Evolutionary conservation across 2,329 filamentous ascomycete species (phyloP), one percentile per base, ranked within the genome.

Genomic region (Verticillium alfalfae): DNA sequence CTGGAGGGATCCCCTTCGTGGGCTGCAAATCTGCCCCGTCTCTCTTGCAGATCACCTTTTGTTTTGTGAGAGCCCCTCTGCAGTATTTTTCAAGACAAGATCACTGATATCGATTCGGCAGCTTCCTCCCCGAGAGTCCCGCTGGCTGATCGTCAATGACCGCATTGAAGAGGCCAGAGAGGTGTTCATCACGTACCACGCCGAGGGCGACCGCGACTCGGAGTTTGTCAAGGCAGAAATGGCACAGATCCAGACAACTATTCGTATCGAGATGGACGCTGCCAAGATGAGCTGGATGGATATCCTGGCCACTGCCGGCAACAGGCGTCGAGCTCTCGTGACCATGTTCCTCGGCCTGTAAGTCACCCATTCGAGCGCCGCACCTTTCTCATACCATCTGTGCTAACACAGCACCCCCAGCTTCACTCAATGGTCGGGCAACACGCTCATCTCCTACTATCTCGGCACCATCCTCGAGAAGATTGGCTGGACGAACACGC

Each of bases 161-260:
- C 68, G 70, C 5, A 58, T 58, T 15, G 73, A 75, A 18, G 73
- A 76, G 45, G 73, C 73, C 1, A 66, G 68, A 2, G 67, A 64
- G 0, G 60, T 75, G n/a, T 68, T 75, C 12, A 62, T 70, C 59
- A 75, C 74, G 62, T 82, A 81, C 67, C 79, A 83, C 64, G 81
- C 81, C 18, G 83, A 85, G 66, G 83, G 81, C 2, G 76, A 85
- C 58, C 68, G 68, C 7, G 70, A 77, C 38, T 84, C 81, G 0
- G 72, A 79, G 13, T 78, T 87, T 13, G 83, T 87, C 34, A 77
- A 79, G 59, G 84, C 83, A 9, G 86, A 89, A 67, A 82, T 87
- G 67, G 79, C 79, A 0, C 84, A 88, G 69, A 88, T 89, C 65
- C 75, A 81, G 58, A 78, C 80, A 4, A 84, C 85, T 0, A 81